A percentile compares a stretch with the other conserved stretches of the same genome.
phyloP scores from a whole-genome alignment of 2,329 filamentous ascomycete genomes.

The Aspergillus novofumigatus region DNA sequence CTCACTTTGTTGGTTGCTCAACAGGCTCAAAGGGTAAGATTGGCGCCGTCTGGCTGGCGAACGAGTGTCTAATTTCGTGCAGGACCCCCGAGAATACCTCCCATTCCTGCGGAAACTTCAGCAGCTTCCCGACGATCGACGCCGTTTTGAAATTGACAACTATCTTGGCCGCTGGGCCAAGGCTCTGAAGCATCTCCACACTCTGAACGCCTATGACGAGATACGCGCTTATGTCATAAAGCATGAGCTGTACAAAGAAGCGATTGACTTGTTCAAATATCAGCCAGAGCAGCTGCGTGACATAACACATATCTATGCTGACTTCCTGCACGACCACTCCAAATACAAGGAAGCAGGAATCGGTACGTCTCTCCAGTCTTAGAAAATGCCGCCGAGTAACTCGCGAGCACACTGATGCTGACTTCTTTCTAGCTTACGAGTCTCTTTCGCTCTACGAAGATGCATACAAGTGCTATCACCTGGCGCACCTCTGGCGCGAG shows the following conservation, averaged over 20 bases:
- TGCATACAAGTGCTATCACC: constrained; percentile 78
- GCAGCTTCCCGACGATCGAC: constrained; percentile 63
- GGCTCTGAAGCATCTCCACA: constrained; percentile 71
- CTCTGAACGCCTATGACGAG: constrained; percentile 71
- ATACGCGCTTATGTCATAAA: constrained; percentile 72
- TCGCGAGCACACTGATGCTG: constrained; percentile 5
- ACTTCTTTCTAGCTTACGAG: constrained; percentile 62
- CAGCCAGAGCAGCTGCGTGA: constrained; percentile 61
- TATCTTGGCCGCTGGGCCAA: constrained; percentile 73
- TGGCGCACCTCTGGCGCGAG: constrained; percentile 86
- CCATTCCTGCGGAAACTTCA: constrained; percentile 90
- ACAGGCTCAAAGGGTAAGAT: constrained; percentile 72
- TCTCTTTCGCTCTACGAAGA: constrained; percentile 69
- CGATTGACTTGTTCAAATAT: constrained; percentile 80
- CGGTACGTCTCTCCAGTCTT: constrained; percentile 27
- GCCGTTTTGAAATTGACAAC: constrained; percentile 83
- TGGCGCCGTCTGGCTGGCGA: background rate
- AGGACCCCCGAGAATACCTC: constrained; percentile 88
- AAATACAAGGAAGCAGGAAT: constrained; percentile 82
- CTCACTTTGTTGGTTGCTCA: constrained; percentile 88
- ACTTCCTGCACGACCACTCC: constrained; percentile 69
- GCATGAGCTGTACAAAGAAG: constrained; percentile 72
- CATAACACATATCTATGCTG: constrained; percentile 75
- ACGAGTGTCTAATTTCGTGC: constrained; percentile 10
- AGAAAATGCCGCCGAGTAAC: background rate